Conservation (phyloP, 2,329 filamentous ascomycete species). For the Coccinonectria pachysandricola region DNA sequence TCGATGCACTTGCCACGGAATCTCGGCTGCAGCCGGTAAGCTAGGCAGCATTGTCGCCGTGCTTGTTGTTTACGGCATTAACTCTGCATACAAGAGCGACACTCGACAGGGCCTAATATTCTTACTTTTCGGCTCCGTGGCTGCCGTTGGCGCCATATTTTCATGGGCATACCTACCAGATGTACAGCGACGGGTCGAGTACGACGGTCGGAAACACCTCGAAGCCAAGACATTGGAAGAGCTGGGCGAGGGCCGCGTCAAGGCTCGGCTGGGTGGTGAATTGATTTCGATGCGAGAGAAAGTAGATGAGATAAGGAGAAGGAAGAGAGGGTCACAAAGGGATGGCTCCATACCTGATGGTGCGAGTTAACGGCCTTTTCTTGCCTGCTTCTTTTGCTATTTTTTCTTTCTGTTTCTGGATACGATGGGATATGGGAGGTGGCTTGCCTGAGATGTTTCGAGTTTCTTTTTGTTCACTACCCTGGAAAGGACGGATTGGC, state of each 20-base stretch:
- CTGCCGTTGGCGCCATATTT: slow-evolving; percentile 37
- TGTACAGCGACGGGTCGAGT: slow-evolving; percentile 30
- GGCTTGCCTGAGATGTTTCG: too few species aligned
- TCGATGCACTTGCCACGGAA: slow-evolving; percentile 51
- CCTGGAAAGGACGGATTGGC: too few species aligned
- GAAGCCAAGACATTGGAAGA: slow-evolving; percentile 41
- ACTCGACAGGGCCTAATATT: slow-evolving; percentile 40
- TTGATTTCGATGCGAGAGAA: slow-evolving; percentile 34
- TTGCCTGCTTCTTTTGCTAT: too few species aligned
- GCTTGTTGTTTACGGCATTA: slow-evolving; percentile 40
- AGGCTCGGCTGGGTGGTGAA: slow-evolving; percentile 34
- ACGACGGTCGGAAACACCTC: slow-evolving; percentile 26
- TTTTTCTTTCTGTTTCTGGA: too few species aligned
- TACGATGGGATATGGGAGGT: too few species aligned
- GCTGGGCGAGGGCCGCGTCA: slow-evolving; percentile 36
- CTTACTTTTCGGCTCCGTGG: slow-evolving; percentile 39
- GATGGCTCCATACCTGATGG: slow-evolving; percentile 15
- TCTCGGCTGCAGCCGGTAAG: slow-evolving; percentile 51
- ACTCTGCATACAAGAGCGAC: slow-evolving; percentile 30
- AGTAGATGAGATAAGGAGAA: slow-evolving; percentile 27
- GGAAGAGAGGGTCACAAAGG: slow-evolving; percentile 16
- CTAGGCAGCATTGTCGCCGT: slow-evolving; percentile 44
- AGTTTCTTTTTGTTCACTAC: too few species aligned
- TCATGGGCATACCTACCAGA: slow-evolving; percentile 44
- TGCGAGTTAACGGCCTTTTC: slow-evolving; percentile 1